These are phyloP conservation scores for Yamadazyma atlantica DNA, from an alignment of 1,139 yeast species.

Conservation along the genomic window DNA sequence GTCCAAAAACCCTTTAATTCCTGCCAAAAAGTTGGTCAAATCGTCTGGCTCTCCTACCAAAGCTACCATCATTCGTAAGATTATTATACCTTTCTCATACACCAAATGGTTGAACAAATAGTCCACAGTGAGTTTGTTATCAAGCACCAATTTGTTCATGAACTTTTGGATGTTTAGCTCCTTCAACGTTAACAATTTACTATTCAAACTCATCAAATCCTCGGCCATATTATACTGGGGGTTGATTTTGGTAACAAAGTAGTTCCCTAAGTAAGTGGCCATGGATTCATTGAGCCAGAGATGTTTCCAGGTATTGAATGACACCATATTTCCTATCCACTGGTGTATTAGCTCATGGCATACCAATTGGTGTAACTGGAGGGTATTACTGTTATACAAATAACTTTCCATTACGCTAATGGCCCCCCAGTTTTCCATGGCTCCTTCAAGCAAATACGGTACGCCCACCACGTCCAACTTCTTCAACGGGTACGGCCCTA, in stretches of 20 bases:
- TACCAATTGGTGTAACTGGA: constrained; percentile 54
- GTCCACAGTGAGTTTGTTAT: constrained; percentile 22
- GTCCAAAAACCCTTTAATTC: constrained; percentile 44
- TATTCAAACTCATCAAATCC: constrained; percentile 35
- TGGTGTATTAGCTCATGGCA: constrained; percentile 76
- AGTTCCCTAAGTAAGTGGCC: constrained; percentile 67
- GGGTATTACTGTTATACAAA: constrained; percentile 16
- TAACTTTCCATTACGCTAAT: constrained; percentile 51
- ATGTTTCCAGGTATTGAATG: constrained; percentile 65
- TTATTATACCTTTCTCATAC: constrained; percentile 64
- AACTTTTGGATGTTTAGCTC: constrained; percentile 24
- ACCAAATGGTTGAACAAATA: constrained; percentile 50
- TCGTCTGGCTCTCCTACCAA: constrained; percentile 27
- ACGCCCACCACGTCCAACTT: constrained; percentile 66
- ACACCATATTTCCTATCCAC: constrained; percentile 69
- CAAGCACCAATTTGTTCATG: constrained; percentile 22
- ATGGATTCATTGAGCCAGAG: constrained; percentile 76
- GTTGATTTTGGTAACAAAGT: constrained; percentile 33
- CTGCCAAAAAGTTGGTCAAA: constrained; percentile 21
- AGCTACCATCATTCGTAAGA: constrained; percentile 56
- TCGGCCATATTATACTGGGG: constrained; percentile 19
- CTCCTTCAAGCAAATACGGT: constrained; percentile 73
- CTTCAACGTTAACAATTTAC: constrained; percentile 41
- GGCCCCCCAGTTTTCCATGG: constrained; percentile 78
- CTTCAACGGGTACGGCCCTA: constrained; percentile 53